Conservation (phyloP, 441 rosid species). For the Pelargonium citronellum region DNA sequence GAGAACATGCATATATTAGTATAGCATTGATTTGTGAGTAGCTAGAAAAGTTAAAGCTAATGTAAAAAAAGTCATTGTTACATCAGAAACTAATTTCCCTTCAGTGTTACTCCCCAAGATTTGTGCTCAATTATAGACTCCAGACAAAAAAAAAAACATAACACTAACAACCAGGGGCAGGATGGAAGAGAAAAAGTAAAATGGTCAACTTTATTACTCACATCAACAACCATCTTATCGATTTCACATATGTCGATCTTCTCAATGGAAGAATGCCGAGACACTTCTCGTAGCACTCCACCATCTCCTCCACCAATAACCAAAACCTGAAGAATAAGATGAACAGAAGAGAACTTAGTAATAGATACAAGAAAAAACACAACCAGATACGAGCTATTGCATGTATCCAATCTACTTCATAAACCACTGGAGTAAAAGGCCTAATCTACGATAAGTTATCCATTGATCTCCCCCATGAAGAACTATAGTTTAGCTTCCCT, state of each 20-base stretch:
- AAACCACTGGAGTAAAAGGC: not conserved
- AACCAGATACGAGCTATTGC: not conserved
- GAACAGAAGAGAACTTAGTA: constrained; percentile 1
- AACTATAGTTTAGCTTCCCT: not conserved
- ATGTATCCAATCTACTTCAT: not conserved
- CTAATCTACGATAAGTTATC: not conserved
- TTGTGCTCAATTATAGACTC: not conserved
- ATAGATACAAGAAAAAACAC: not conserved
- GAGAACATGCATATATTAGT: no score
- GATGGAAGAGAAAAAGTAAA: not conserved
- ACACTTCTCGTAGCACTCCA: constrained; percentile 82
- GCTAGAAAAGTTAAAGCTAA: not conserved
- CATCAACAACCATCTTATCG: constrained; percentile 91
- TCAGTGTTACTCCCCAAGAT: not conserved
- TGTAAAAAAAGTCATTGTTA: not conserved
- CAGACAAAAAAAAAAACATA: constrained; percentile 10
- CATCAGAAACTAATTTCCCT: not conserved
- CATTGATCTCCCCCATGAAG: not conserved
- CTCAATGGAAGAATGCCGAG: constrained; percentile 77
- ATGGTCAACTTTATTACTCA: constrained; percentile 33
- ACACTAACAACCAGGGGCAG: not conserved
- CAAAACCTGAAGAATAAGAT: constrained; percentile 47
- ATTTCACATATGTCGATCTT: constrained; percentile 89
- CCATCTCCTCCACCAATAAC: constrained; percentile 99
- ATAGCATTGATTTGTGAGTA: no score